Base-by-base conservation (phyloP, 23 red algal species). In the Agarophyton chilense region DNA sequence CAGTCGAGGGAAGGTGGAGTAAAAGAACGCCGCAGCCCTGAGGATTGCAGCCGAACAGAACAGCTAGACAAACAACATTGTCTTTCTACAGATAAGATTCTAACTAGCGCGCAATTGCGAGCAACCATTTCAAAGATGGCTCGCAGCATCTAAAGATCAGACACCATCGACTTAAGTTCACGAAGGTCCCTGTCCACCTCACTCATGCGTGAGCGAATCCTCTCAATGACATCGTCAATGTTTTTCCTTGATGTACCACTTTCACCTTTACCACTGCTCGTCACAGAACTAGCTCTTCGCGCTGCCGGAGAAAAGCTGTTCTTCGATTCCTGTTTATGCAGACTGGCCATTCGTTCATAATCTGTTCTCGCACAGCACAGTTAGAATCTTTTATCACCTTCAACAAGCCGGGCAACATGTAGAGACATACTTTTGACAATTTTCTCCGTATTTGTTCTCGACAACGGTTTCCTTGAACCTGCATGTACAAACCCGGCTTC, bases 381-480 rank as follows among this genome's bases (percentile, higher is more conserved):
- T 70, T 42, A 70, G 64, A 70, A 42, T 14, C 33, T 42, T 42
- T 26, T 26, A 39, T 5, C 28, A 7, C 22, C 9, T 29, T 28
- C n/a, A n/a, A 29, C 2, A 58, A 26, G 55, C 25, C 0, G 11
- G 29, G 12, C 10, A 29, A 25, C 25, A 7, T 58, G 55, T 18
- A 12, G 22, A 9, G 70, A 84, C 80, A 51, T 70, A 84, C 80
- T 46, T 16, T 84, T 84, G 8, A 84, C 80, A 51, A 84, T 70
- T 84, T 84, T 60, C 18, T 68, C 61, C 39, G 80, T 84, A 45
- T 84, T 84, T 28, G 33, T 84, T 63, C 61, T 61, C 24, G 36
- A 25, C n/a, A 63, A 62, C 55, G 57, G 52, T 66, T 49, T 39
- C 41, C 25, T 9, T 21, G 56, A 34, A 6, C 61, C 80, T 17